Percentiles rank a stretch among this genome's conserved stretches.
Conservation (phyloP, 306 rosid genomes). For the Glycine soja region DNA sequence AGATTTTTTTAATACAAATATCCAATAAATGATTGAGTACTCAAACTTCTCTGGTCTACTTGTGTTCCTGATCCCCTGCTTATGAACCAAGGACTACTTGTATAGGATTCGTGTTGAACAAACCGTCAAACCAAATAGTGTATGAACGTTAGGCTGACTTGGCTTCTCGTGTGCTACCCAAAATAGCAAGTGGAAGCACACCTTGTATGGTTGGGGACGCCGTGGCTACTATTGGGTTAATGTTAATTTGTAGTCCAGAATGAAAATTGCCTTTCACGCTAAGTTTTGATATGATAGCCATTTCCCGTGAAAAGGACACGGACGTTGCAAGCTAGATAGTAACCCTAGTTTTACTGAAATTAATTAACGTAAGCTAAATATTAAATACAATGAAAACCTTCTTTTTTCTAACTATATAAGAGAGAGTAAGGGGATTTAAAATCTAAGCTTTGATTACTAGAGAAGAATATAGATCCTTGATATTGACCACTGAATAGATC, state of each 20-base stretch:
- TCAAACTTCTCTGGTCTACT: neutral
- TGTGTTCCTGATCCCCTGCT: neutral
- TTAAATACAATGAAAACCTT: neutral
- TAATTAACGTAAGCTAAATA: neutral
- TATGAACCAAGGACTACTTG: neutral
- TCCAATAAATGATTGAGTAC: neutral
- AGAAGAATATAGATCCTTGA: too few species aligned
- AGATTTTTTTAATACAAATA: neutral
- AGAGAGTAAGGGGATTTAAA: too few species aligned
- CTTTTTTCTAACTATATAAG: too few species aligned
- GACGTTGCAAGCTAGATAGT: neutral
- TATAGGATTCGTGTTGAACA: neutral
- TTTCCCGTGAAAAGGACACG: conserved; percentile 33
- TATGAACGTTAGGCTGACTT: neutral
- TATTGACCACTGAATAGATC: too few species aligned
- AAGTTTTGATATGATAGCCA: conserved; percentile 24
- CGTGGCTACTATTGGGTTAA: neutral
- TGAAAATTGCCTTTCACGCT: conserved; percentile 45
- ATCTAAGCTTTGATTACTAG: too few species aligned
- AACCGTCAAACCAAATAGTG: neutral
- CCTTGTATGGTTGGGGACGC: neutral
- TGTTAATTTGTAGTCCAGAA: conserved; percentile 32
- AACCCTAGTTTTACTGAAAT: neutral
- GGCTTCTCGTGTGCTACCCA: conserved; percentile 19
- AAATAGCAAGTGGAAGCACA: conserved; percentile 11